Base-by-base conservation (phyloP, 768 basidiomycete genomes). In the Calocera viscosa region DNA sequence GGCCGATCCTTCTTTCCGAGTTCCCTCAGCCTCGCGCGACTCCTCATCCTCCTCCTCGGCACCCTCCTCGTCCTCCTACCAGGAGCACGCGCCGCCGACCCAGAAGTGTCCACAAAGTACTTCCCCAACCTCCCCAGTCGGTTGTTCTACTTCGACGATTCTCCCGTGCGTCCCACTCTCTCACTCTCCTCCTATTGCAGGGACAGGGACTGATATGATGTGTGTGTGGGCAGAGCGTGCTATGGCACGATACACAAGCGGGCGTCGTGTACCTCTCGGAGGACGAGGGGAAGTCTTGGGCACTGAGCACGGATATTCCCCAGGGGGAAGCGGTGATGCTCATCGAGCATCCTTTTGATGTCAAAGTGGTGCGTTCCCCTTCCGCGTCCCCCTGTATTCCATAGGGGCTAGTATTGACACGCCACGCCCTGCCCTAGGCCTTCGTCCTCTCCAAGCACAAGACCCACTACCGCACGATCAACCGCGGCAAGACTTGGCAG, bases 111-210 rank as follows among this genome's bases (percentile, higher is more conserved):
- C 2, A 65, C 74, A 24, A 78, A 74, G 7, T 68, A 74, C 10
- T 90, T 95, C 75, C 72, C 82, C 63, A 89, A 89, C 74, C 78
- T 90, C 38, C 92, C 93, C 10, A 82, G 83, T 14, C 81, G 82
- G 71, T 74, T 95, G 65, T 90, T 89, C 79, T 97, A 93, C 81
- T 96, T 98, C 77, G 90, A 97, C 69, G 95, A 96, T 77, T 87
- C 91, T 7, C 76, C 87, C 33, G 94, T 94, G 71, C 71, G 88
- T 79, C 14, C 22, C 24, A 10, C 12, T 40, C 47, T 39, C 41
- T 63, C 34, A 16, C 28, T 60, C 7, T 14, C 16, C 49, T 30
- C n/a, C n/a, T n/a, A n/a, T n/a, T n/a, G n/a, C n/a, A n/a, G n/a
- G n/a, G n/a, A n/a, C n/a, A 47, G 2, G 2, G 12, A 1, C 40